Percentiles rank a stretch among this genome's conserved stretches.
Evolutionary conservation across 805 yeast genomes (phyloP).

Genomic region (Alloascoidea africana): DNA sequence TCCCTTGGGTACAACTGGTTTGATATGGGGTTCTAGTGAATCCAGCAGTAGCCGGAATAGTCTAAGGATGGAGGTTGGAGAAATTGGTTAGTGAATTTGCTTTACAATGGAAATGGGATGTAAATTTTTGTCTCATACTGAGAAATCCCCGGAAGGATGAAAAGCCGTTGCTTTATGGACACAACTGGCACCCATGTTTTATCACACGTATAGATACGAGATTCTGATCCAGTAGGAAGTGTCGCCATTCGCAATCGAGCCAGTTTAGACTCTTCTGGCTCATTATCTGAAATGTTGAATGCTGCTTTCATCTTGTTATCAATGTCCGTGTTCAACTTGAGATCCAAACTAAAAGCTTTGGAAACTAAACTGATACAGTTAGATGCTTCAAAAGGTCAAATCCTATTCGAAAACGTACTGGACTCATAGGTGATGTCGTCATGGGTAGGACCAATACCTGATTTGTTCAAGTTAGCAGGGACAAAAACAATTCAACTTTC

Average conservation of each 20-base stretch:
- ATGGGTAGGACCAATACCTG: conserved; percentile 72
- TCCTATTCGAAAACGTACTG: conserved; percentile 1
- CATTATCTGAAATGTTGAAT: conserved; percentile 16
- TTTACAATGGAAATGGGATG: too few species aligned
- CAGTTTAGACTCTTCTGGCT: conserved; percentile 25
- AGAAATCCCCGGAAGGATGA: conserved; percentile 28
- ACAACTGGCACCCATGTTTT: conserved; percentile 28
- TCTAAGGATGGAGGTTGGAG: too few species aligned
- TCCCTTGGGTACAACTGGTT: conserved; percentile 22
- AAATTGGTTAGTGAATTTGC: too few species aligned
- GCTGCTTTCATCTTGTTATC: conserved; percentile 41
- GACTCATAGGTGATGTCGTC: conserved; percentile 78
- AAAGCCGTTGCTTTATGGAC: conserved; percentile 21
- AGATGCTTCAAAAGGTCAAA: neutral
- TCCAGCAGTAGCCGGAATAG: conserved; percentile 42
- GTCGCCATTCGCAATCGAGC: conserved; percentile 75
- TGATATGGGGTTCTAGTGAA: conserved; percentile 23
- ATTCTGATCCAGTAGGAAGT: conserved; percentile 38
- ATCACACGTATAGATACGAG: conserved; percentile 23
- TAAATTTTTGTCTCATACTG: conserved; percentile 12
- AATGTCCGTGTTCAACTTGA: conserved; percentile 38
- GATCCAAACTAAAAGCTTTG: conserved; percentile 36
- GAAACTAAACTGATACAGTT: conserved; percentile 36
- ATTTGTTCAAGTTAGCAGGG: neutral
- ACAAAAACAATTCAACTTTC: neutral